Base-by-base conservation (phyloP, 441 rosid genomes). In the Lagerstroemia fauriei region DNA sequence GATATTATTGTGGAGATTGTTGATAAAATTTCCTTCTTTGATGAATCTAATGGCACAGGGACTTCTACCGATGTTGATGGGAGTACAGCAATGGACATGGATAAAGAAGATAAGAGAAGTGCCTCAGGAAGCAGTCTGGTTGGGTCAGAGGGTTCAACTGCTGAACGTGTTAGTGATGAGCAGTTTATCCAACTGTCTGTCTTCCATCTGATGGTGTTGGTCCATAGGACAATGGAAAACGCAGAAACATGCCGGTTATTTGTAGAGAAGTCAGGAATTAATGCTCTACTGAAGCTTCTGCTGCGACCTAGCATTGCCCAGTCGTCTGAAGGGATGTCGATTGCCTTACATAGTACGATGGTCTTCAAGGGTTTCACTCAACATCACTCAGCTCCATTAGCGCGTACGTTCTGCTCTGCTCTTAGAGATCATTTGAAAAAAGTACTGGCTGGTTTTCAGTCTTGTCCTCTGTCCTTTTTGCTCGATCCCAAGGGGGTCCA, bases 301-400 rank as follows among this genome's bases (percentile, higher is more conserved):
- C 87, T 97, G 78, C 92, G 92, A 82, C 94, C 97, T 31, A 92
- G 91, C 88, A 91, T 97, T 85, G 95, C 95, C 76, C 97, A 95
- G 84, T 97, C 99, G 59, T 91, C 99, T 78, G 99, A 97, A 87
- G 99, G 99, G 72, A 93, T 92, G 92, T 93, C 97, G 80, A 94
- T 95, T 87, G 98, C 98, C 79, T 88, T 97, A 85, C 98, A 95
- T 81, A 97, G 99, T 92, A 92, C 98, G 82, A 92, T 95, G 95
- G 99, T 97, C 84, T 97, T 97, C 86, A 97, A 97, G 90, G 97
- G 97, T 84, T 95, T 96, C 86, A 93, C 97, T 10, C 98, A 94
- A 82, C 97, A 97, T 89, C 98, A 97, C 85, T 92, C 99, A 80
- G 88, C 94, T 87, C 89, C 99, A 88, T 90, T 97, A 75, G 98